Conservation (phyloP, 441 rosid genomes). For the Gossypium aridum region DNA sequence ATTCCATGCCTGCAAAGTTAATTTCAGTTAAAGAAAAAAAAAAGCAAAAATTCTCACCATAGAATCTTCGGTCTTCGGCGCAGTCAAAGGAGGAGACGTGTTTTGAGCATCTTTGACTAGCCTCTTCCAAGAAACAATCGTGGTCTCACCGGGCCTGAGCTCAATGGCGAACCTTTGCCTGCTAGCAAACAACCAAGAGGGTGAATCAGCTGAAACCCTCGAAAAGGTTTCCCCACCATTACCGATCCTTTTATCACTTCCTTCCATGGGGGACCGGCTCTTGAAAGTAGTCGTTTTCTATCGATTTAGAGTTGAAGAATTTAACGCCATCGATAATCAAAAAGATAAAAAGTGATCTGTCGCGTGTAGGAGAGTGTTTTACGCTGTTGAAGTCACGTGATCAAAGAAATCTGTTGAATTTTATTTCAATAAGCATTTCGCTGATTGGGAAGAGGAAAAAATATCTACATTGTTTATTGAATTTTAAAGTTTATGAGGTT, state of each 20-base stretch:
- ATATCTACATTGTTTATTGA: background rate
- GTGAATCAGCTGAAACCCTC: slow-evolving; percentile 10
- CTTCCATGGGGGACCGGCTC: slow-evolving; percentile 7
- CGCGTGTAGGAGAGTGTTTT: slow-evolving; percentile 1
- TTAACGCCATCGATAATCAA: slow-evolving; percentile 1
- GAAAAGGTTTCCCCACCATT: slow-evolving; percentile 11
- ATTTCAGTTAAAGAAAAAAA: background rate
- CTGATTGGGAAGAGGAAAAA: background rate
- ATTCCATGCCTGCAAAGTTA: background rate
- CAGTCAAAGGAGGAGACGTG: slow-evolving; percentile 3
- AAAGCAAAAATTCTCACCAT: slow-evolving; percentile 21
- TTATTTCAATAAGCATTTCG: background rate
- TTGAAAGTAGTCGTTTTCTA: background rate
- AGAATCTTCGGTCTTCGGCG: slow-evolving; percentile 11
- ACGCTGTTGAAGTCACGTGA: background rate
- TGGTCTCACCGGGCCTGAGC: slow-evolving; percentile 35
- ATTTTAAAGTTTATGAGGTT: background rate
- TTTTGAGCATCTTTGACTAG: slow-evolving; percentile 22
- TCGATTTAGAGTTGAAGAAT: background rate
- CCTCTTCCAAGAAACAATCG: slow-evolving; percentile 40
- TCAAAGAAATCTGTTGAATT: background rate
- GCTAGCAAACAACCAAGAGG: slow-evolving; percentile 10
- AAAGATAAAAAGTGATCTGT: background rate
- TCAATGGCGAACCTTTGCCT: slow-evolving; percentile 32
- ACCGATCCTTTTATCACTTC: slow-evolving; percentile 11